phyloP scores from a whole-genome alignment of 495 filamentous ascomycete genomes.

The Cercophora sp. region DNA sequence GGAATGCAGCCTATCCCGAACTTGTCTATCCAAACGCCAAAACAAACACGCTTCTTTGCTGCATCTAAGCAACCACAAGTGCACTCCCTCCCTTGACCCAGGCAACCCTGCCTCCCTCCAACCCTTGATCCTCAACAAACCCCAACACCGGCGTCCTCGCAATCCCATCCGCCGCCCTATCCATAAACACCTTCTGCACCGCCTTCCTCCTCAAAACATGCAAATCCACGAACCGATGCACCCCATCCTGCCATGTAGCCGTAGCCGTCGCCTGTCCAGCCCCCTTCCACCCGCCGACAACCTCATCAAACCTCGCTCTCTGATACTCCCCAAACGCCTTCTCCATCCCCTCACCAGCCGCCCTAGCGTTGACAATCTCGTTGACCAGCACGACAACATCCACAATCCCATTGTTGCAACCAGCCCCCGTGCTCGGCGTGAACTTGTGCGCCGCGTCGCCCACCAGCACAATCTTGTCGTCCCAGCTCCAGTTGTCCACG shows the following conservation, averaged over 20 bases:
- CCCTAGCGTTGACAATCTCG: not conserved
- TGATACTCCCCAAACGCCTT: slow-evolving; percentile 9
- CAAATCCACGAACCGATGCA: not conserved
- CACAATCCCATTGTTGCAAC: slow-evolving; percentile 40
- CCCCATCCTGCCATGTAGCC: slow-evolving; percentile 2
- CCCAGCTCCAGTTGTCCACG: slow-evolving; percentile 35
- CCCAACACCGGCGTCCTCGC: slow-evolving; percentile 6
- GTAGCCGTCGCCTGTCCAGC: slow-evolving; percentile 1
- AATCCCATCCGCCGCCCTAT: not conserved
- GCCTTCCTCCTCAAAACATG: not conserved
- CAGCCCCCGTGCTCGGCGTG: slow-evolving; percentile 35
- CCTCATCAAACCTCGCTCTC: not conserved
- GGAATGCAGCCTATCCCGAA: too few species aligned
- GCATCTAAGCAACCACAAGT: too few species aligned
- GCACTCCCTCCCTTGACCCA: too few species aligned
- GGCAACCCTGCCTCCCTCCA: slow-evolving; percentile 2
- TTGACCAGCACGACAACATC: slow-evolving; percentile 44
- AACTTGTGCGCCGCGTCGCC: slow-evolving; percentile 45
- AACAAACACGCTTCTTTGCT: too few species aligned
- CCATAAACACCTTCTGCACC: not conserved
- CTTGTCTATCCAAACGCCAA: too few species aligned
- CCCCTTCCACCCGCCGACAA: not conserved
- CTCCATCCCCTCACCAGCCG: not conserved
- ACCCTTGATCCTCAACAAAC: not conserved
- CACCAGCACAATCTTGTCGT: slow-evolving; percentile 37